These are phyloP conservation scores for Punica granatum DNA, from an alignment of 345 rosid genomes.

Conservation along the genomic window DNA sequence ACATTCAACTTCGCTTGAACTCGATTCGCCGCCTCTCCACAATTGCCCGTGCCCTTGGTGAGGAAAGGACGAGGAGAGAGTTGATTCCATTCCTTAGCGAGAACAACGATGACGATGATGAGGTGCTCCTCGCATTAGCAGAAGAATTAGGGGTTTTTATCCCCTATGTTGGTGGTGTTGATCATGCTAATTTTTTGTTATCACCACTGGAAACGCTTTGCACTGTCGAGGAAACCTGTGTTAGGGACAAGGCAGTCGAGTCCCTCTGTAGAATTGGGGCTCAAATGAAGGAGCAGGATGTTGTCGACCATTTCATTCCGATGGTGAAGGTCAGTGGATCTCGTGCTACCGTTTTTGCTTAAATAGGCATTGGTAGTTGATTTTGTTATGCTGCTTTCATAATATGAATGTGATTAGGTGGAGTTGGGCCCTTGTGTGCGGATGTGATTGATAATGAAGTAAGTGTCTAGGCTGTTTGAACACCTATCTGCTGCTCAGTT, in stretches of 20 bases:
- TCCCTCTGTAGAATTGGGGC: conserved; percentile 82
- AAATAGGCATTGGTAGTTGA: background rate
- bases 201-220: conserved; percentile 83
- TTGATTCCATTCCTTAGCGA: conserved; percentile 85
- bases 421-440: background rate
- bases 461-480: no score
- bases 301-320: conserved; percentile 70
- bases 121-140: conserved; percentile 95
- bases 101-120: conserved; percentile 92
- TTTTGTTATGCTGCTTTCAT: background rate
- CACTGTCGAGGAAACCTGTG: conserved; percentile 92
- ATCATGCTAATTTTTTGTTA: conserved; percentile 64
- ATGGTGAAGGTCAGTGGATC: conserved; percentile 61
- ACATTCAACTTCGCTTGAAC: conserved; percentile 86
- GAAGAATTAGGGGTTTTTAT: conserved; percentile 88
- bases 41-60: conserved; percentile 94
- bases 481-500: no score
- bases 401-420: background rate
- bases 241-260: conserved; percentile 86
- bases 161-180: conserved; percentile 88
- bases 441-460: no score
- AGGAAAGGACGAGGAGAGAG: conserved; percentile 87
- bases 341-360: background rate
- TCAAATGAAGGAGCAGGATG: conserved; percentile 81
- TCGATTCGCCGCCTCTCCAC: conserved; percentile 87